Base-by-base conservation (phyloP, 2,329 filamentous ascomycete genomes). In the Epichloe hybrida region DNA sequence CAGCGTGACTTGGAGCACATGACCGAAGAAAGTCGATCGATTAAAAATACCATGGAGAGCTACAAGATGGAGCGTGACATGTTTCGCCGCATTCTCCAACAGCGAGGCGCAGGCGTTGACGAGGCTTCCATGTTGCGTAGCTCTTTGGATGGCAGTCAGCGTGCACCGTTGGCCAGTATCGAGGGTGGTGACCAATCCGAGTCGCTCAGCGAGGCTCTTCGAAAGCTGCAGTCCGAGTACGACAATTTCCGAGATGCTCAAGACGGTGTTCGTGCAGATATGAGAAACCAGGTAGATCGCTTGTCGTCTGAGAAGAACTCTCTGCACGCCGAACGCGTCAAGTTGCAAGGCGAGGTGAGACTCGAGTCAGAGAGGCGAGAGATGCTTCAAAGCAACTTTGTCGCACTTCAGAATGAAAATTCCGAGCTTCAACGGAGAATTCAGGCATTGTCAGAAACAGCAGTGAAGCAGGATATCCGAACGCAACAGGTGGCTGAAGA, bases 11-110 rank as follows among this genome's bases (percentile, higher is more conserved):
- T 94, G 23, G 77, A 84, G 57, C 81, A 85, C 47, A 65, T 91
- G 65, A 82, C 88, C 52, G 91, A 96, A 56, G 89, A 96, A 63
- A 80, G 95, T 49, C 80, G 84, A 57, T 86, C 86, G 12, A 83
- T 95, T 57, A 81, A 85, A 42, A 81, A 85, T 34, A 87, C 90
- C 52, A 86, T 89, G 56, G 88, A 95, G 71, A 95, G 88, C 65
- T 95, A 95, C 65, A 88, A 93, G 64, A 88, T 89, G 60, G 93
- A 98, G 69, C 84, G 93, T 55, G 91, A 98, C 64, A 96, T 96
- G 80, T 97, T 96, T 82, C 83, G 91, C 21, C 88, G 90, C 49
- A 90, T 97, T 73, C 78, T 96, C 34, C 86, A 91, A 57, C 86
- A 93, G 55, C 66, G 82, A 69, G 64, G 74, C 62, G 61, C 77